These are phyloP conservation scores for Fusarium sambucinum DNA, from an alignment of 2,329 filamentous ascomycete genomes.

Conservation along the genomic window DNA sequence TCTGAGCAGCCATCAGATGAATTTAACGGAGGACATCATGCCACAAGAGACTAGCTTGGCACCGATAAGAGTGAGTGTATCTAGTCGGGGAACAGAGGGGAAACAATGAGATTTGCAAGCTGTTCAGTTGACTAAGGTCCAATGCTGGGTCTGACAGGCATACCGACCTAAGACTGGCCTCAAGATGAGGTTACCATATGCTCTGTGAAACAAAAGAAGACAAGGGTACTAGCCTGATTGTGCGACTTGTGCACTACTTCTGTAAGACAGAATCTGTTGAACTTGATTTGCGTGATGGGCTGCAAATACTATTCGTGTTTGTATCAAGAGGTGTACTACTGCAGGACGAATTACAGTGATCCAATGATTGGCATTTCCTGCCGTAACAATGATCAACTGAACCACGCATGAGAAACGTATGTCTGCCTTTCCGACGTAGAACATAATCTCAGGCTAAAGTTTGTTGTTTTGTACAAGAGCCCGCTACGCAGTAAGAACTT, in stretches of 20 bases:
- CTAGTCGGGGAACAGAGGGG: not conserved
- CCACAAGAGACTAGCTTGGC: constrained; percentile 16
- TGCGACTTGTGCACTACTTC: not conserved
- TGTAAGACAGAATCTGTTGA: not conserved
- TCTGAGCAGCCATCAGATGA: constrained; percentile 26
- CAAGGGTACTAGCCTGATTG: not conserved
- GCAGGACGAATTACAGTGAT: not conserved
- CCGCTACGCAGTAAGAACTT: not conserved
- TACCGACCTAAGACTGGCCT: not conserved
- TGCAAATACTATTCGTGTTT: not conserved
- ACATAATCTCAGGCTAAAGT: not conserved
- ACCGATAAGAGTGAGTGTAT: constrained; percentile 3
- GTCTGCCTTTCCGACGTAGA: not conserved
- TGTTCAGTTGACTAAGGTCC: not conserved
- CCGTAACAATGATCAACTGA: not conserved
- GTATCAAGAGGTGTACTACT: not conserved
- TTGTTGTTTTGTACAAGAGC: not conserved
- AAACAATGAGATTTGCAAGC: not conserved
- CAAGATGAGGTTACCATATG: not conserved
- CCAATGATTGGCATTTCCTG: not conserved
- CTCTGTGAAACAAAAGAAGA: not conserved
- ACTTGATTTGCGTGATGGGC: not conserved
- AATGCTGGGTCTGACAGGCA: not conserved
- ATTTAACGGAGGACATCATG: constrained; percentile 19
- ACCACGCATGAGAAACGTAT: not conserved